Evolutionary conservation across 2,329 filamentous ascomycete species (phyloP), one percentile per base, ranked within the genome.

Genomic region (Botrytis galanthina): DNA sequence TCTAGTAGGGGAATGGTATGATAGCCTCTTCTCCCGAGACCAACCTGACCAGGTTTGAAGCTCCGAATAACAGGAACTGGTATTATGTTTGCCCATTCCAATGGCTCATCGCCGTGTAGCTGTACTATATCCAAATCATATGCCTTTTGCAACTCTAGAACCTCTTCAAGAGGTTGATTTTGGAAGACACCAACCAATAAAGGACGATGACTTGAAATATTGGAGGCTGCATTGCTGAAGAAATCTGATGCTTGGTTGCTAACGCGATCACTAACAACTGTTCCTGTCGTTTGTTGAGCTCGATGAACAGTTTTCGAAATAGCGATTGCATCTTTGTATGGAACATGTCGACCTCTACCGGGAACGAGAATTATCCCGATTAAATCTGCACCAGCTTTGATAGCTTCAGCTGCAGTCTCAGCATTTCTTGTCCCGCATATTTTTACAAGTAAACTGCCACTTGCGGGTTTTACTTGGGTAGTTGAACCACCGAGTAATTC

Each of bases 111-210:
- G 14, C 96, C 97, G 80, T 99, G 96, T 3, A 99, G 88, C 81
- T 99, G 96, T 10, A 99, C 93, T 71, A 97, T 84, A 81, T 99
- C 96, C 61, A 99, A 88, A 63, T 87, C 86, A 76, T 97, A 90
- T 20, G 90, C 85, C 76, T 89, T 89, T 78, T 97, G 93, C 81
- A 95, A 90, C 75, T 91, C 88, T 69, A 98, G 85, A 10, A 99
- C 87, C 78, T 97, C 94, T 51, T 89, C 88, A 16, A 99, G 86
- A 0, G 95, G 90, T 80, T 98, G 95, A 81, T 98, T 93, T 79
- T 93, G 92, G 84, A 99, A 99, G 3, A 99, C 95, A 73, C 96
- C 96, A 8, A 97, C 96, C 0, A 99, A 87, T 4, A 96, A 87
- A 0, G 95, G 91, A 16, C 92, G 84, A 22, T 88, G 80, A 81